A percentile compares a stretch with the other conserved stretches of the same genome.
Evolutionary conservation across 1,284 basidiomycete species (phyloP).

Genomic region (Cystobasidium pallidum): DNA sequence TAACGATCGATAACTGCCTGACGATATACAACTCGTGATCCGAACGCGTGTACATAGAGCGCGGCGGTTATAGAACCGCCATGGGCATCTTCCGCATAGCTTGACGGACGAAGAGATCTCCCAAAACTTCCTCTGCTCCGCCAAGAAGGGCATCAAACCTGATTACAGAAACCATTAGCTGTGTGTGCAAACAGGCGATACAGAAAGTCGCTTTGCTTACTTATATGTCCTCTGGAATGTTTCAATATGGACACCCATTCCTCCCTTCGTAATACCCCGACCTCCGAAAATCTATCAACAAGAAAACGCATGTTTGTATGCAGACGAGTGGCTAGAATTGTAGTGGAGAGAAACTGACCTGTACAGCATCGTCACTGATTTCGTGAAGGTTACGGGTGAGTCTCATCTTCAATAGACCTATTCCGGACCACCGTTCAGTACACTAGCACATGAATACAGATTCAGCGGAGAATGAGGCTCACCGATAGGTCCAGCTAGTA

Average conservation of each 20-base stretch:
- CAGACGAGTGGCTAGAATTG: neutral
- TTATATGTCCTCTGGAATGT: slow-evolving; percentile 54
- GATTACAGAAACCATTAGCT: too few species aligned
- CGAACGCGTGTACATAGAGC: neutral
- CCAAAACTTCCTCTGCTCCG: slow-evolving; percentile 45
- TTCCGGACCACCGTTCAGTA: neutral
- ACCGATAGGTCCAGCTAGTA: slow-evolving; percentile 51
- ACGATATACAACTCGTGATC: neutral
- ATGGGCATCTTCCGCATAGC: slow-evolving; percentile 51
- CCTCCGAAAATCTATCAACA: slow-evolving; percentile 66
- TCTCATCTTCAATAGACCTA: slow-evolving; percentile 43
- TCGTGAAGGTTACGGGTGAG: slow-evolving; percentile 47
- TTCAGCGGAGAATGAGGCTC: neutral
- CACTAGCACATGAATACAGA: too few species aligned
- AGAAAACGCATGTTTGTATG: neutral
- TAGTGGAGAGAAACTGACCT: slow-evolving; percentile 10
- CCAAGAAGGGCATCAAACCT: slow-evolving; percentile 50
- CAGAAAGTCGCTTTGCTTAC: neutral
- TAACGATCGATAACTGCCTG: neutral
- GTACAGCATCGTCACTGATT: slow-evolving; percentile 48
- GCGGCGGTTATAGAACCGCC: slow-evolving; percentile 46
- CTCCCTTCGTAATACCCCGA: slow-evolving; percentile 73
- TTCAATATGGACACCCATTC: slow-evolving; percentile 72
- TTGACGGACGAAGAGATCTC: slow-evolving; percentile 51
- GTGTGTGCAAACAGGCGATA: too few species aligned